Conservation (phyloP, 768 basidiomycete species). For the Dacryopinax primogenitus region DNA sequence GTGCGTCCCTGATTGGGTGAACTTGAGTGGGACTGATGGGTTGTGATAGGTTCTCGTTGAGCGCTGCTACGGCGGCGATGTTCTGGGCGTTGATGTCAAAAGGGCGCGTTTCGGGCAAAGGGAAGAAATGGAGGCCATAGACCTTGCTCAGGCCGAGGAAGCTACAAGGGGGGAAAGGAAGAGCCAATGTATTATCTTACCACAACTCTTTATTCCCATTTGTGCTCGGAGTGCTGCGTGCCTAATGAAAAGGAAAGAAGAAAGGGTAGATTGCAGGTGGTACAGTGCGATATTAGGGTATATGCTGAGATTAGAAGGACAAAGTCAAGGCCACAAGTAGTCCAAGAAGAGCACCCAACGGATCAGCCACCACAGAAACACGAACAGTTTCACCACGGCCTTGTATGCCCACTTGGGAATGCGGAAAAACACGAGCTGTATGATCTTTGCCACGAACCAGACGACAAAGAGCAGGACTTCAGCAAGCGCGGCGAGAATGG, state of each 20-base stretch:
- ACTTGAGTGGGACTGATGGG: conserved; percentile 5
- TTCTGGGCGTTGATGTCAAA: conserved; percentile 28
- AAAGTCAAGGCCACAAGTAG: not conserved
- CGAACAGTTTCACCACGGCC: not conserved
- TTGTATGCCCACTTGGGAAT: not conserved
- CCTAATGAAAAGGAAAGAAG: not conserved
- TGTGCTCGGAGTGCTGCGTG: not conserved
- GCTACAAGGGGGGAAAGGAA: not conserved
- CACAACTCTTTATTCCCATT: conserved; percentile 9
- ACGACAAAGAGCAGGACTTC: not conserved
- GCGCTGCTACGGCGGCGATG: conserved; percentile 73
- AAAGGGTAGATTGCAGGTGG: not conserved
- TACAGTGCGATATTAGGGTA: not conserved
- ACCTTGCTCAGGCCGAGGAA: not conserved
- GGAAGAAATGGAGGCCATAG: conserved; percentile 4
- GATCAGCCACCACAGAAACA: not conserved
- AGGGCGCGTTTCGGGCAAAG: not conserved
- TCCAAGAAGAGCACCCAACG: not conserved
- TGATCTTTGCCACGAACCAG: not conserved
- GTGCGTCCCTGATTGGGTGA: conserved; percentile 33
- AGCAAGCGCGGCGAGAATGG: not conserved
- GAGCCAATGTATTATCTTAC: not conserved
- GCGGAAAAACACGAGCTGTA: conserved; percentile 2
- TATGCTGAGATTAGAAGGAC: not conserved
- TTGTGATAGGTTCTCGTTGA: conserved; percentile 67